Evolutionary conservation across 805 yeast species (phyloP).

Genomic region (Cyberlindnera galapagoensis): DNA sequence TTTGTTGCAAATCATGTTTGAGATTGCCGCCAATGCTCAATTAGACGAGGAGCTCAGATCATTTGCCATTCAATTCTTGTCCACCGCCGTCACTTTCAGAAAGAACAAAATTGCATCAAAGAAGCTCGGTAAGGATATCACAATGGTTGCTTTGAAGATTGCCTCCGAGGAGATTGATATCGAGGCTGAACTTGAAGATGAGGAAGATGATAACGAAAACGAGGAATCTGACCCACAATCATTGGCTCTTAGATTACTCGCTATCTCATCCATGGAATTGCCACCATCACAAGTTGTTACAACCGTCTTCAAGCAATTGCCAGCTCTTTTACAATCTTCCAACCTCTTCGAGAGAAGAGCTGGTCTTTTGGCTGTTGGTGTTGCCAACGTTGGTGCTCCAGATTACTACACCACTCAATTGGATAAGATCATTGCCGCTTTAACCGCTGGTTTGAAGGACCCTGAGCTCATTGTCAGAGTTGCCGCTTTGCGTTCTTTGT

Average conservation of each 20-base stretch:
- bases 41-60: conserved; percentile 78
- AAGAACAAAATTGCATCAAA: conserved; percentile 72
- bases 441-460: conserved; percentile 75
- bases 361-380: conserved; percentile 74
- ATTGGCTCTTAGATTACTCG: conserved; percentile 74
- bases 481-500: conserved; percentile 78
- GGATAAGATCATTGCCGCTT: conserved; percentile 61
- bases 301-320: conserved; percentile 65
- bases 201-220: conserved; percentile 87
- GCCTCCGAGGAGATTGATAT: conserved; percentile 80
- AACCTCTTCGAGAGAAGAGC: conserved; percentile 82
- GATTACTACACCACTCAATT: conserved; percentile 79
- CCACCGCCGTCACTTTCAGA: conserved; percentile 72
- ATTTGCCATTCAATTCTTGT: conserved; percentile 78
- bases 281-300: conserved; percentile 90
- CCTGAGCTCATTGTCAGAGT: conserved; percentile 67
- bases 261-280: conserved; percentile 70
- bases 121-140: conserved; percentile 78
- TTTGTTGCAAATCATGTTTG: conserved; percentile 66
- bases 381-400: conserved; percentile 88
- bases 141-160: conserved; percentile 65
- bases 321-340: conserved; percentile 50
- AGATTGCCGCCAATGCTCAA: conserved; percentile 58
- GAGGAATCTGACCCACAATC: conserved; percentile 80
- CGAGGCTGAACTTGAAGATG: conserved; percentile 65